Conservation (phyloP, 2,329 filamentous ascomycete species). For the Ambrosiella beaveri region DNA sequence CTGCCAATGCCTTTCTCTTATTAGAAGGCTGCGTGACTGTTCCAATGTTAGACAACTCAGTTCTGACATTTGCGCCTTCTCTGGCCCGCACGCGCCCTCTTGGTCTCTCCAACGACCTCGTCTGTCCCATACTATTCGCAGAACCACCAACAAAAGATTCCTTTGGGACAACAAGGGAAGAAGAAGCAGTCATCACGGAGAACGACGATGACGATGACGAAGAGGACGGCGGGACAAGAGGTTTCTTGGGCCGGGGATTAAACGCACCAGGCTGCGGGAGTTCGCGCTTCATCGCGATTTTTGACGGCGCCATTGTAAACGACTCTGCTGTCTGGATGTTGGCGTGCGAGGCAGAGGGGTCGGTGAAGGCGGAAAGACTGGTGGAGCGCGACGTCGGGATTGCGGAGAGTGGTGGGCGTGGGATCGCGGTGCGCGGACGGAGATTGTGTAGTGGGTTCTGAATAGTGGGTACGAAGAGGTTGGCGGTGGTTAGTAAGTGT, state of each 20-base stretch:
- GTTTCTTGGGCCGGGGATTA: not conserved
- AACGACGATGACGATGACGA: not conserved
- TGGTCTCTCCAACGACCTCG: not conserved
- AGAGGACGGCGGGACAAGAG: not conserved
- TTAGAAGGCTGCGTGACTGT: slow-evolving; percentile 29
- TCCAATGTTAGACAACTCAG: slow-evolving; percentile 9
- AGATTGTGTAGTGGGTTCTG: not conserved
- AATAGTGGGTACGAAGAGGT: not conserved
- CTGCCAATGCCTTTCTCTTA: slow-evolving; percentile 42
- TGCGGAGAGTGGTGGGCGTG: slow-evolving; percentile 9
- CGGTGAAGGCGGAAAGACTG: not conserved
- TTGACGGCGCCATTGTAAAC: slow-evolving; percentile 16
- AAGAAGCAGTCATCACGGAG: not conserved
- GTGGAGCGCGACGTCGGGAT: slow-evolving; percentile 21
- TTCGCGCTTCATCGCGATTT: slow-evolving; percentile 33
- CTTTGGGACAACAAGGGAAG: not conserved
- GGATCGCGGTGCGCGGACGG: slow-evolving; percentile 9
- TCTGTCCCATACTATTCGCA: not conserved
- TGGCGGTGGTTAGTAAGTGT: not conserved
- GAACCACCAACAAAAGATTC: not conserved
- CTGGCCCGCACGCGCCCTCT: not conserved
- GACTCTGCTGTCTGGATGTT: slow-evolving; percentile 30
- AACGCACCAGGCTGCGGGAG: slow-evolving; percentile 28
- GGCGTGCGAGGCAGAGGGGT: slow-evolving; percentile 34
- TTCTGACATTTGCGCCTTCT: not conserved